Evolutionary conservation across 441 rosid genomes (phyloP), one percentile per base, ranked within the genome.

Genomic region (Erodium moschatum): DNA sequence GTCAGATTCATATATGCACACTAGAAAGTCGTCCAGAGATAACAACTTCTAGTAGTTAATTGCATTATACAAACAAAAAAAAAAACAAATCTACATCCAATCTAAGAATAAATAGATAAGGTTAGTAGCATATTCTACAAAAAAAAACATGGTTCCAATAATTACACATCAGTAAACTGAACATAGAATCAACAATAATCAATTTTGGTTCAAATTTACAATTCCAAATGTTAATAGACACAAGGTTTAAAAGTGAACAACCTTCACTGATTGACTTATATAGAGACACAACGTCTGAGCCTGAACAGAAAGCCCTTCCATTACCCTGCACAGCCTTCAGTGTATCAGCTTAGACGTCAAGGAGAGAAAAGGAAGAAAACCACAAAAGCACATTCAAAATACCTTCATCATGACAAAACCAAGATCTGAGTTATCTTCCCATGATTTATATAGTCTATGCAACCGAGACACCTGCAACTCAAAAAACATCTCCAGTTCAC

Each of bases 371-470:
- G 31, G 31, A 29, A 29, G 2, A 29, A 29, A 29, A 29, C 31
- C 1, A 29, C 31, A 44, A 48, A 16, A 56, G 35, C 68, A 35
- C 35, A 64, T 65, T 69, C 48, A 60, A 1, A 31, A 70, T 84
- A 94, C 97, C 97, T 88, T 89, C 97, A 91, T 83, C 67, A 85
- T 60, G 46, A 91, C 92, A 82, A 91, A 90, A 0, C 91, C 96
- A 56, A 90, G 85, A 73, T 89, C 87, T 0, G 94, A 87, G 65
- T 88, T 94, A 74, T 94, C 97, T 82, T 94, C 99, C 97, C 99
- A 91, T 1, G 92, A 89, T 68, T 87, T 97, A 67, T 89, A 90
- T 29, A 94, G 80, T 80, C 87, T 87, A 61, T 78, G 84, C 66
- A 91, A 78, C 74, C 96, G 83, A 70, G 80, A 84, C 60, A 81